phyloP scores from a whole-genome alignment of 108 stramenopile genomes.

The Pelagomonas calceolata region DNA sequence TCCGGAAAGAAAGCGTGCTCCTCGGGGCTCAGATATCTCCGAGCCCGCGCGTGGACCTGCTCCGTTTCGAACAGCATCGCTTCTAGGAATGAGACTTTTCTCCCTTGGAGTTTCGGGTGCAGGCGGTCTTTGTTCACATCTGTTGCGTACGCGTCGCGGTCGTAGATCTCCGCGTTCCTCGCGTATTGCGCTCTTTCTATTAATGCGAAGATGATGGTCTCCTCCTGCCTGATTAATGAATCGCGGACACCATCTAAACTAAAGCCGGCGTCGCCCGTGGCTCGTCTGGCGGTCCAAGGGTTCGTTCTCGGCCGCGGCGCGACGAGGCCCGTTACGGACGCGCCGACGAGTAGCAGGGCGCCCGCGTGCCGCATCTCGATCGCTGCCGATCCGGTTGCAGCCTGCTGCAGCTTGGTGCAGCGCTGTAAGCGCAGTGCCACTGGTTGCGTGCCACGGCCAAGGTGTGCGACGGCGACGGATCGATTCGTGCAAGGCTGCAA shows the following conservation, averaged over 20 bases:
- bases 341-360: too few relatives aligned
- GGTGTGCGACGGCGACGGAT: too few relatives aligned
- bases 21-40: conserved; percentile 95
- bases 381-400: too few relatives aligned
- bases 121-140: conserved; percentile 47
- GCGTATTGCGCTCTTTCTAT: conserved; percentile 93
- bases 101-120: conserved; percentile 11
- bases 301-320: too few relatives aligned
- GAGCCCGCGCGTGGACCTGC: conserved; percentile 74
- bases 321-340: too few relatives aligned
- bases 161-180: conserved; percentile 71
- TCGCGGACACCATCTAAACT: conserved; percentile 70
- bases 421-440: too few relatives aligned
- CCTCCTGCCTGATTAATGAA: conserved; percentile 83
- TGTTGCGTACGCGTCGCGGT: conserved; percentile 29
- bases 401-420: too few relatives aligned
- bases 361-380: too few relatives aligned
- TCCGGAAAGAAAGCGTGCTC: conserved; percentile 90
- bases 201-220: conserved; percentile 95
- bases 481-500: too few relatives aligned
- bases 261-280: too few relatives aligned
- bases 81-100: conserved; percentile 68
- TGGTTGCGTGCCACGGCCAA: too few relatives aligned
- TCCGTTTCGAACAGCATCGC: conserved; percentile 89
- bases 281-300: too few relatives aligned